Evolutionary conservation across 139 green algal genomes (phyloP), one percentile per base, ranked within the genome.

Genomic region (Diplosphaera chodatii): DNA sequence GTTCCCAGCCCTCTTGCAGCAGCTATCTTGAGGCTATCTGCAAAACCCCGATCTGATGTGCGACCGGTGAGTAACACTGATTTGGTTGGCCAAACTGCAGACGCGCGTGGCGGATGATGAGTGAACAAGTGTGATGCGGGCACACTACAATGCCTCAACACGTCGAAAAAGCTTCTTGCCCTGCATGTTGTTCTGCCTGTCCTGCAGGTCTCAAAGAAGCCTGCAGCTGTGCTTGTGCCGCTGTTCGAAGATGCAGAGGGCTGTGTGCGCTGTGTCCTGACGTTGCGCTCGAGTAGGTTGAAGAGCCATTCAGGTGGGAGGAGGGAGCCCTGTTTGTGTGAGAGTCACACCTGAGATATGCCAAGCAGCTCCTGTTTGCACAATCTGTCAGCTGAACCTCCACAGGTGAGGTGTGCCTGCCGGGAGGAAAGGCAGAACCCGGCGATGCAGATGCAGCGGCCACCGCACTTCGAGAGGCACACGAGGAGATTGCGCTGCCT

Each of bases 381-480:
- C n/a, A n/a, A n/a, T n/a, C n/a, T n/a, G n/a, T n/a, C n/a, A n/a
- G n/a, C n/a, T n/a, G n/a, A n/a, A n/a, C n/a, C n/a, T 8, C 37
- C 62, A 29, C 69, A 72, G 77, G 74, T 4, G 80, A 89, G 73
- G 81, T 87, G 5, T 83, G 77, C 72, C 75, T 89, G 23, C 84
- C 84, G 2, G 84, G 84, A 5, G 84, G 84, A 40, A 87, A 87
- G 75, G 77, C 79, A 0, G 84, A 89, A 32, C 65, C 66, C 1
- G 73, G 32, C 18, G 84, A 89, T 56, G 30, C 32, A 4, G 69
- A 78, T 68, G 78, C 86, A 55, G 73, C 62, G 1, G 67, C 69
- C 29, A 84, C 79, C 23, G 84, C 84, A 10, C 70, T 83, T 41
- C 67, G 84, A 30, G 84, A 89, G 41, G 84, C 84, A 18, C 34